Evolutionary conservation across 83 land plant genomes (phyloP).

Genomic region (Thuja plicata): DNA sequence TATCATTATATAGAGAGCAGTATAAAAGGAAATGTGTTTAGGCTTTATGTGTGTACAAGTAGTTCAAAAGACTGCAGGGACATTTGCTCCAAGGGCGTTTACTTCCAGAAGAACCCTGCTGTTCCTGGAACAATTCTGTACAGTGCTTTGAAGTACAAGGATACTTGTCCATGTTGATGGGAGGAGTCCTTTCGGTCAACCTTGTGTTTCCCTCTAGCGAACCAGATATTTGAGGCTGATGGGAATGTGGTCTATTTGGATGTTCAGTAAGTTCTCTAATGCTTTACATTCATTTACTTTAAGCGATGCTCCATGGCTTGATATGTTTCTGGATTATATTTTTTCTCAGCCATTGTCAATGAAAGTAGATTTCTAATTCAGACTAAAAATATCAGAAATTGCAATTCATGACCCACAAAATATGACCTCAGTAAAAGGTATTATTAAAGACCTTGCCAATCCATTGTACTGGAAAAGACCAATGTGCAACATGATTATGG

Average conservation of each 20-base stretch:
- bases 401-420: neutral
- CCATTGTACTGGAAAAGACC: neutral
- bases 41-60: constrained; percentile 35
- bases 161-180: constrained; percentile 77
- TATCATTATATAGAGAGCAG: neutral
- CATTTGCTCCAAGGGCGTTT: constrained; percentile 96
- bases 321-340: neutral
- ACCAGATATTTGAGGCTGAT: constrained; percentile 94
- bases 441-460: neutral
- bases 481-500: neutral
- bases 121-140: constrained; percentile 83
- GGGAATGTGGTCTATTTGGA: constrained; percentile 99
- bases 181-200: constrained; percentile 89
- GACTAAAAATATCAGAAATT: neutral
- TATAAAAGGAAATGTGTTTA: neutral
- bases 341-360: neutral
- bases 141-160: constrained; percentile 88
- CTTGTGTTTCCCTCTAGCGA: constrained; percentile 91
- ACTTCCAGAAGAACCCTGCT: constrained; percentile 89
- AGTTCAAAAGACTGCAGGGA: constrained; percentile 91
- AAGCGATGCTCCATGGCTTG: neutral
- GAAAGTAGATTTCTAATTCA: neutral
- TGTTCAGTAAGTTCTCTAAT: constrained; percentile 89
- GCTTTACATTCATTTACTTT: neutral
- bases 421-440: neutral